These are phyloP conservation scores for Magnaporthiopsis rhizophila DNA, from an alignment of 2,329 filamentous ascomycete genomes.

Conservation along the genomic window DNA sequence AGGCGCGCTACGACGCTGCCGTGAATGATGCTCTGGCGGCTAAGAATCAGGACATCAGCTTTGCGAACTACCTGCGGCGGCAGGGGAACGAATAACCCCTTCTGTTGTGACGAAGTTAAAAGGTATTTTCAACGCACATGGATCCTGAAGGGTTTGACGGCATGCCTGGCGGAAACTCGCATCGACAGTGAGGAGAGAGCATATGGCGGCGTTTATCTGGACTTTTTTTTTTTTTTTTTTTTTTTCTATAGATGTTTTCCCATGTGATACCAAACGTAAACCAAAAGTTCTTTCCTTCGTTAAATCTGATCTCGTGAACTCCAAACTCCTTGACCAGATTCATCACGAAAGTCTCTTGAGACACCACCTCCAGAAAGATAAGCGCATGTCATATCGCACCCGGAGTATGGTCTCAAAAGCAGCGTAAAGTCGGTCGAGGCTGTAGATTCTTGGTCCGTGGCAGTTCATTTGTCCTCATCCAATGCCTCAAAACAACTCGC, in stretches of 20 bases:
- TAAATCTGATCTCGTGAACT: not conserved
- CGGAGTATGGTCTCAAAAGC: too few relatives aligned
- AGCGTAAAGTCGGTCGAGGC: not conserved
- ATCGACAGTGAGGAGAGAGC: not conserved
- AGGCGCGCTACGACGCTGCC: constrained; percentile 69
- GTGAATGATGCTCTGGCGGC: constrained; percentile 51
- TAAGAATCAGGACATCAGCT: constrained; percentile 48
- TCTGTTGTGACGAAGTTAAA: too few relatives aligned
- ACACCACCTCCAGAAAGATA: not conserved
- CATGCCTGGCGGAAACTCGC: too few relatives aligned
- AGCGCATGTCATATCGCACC: not conserved
- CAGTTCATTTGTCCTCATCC: not conserved
- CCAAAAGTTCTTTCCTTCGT: not conserved
- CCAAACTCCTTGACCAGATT: not conserved
- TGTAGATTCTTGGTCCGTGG: not conserved
- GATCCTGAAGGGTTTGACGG: not conserved
- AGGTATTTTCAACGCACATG: not conserved
- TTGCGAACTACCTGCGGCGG: constrained; percentile 50
- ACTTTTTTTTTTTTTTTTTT: not conserved
- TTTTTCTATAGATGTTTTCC: constrained; percentile 2
- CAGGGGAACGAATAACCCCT: constrained; percentile 20
- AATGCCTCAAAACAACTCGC: not conserved
- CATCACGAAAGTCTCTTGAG: not conserved
- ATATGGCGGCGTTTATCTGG: constrained; percentile 6
- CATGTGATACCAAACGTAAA: constrained; percentile 5